Evolutionary conservation across 441 rosid genomes (phyloP).

Genomic region (Euphorbia celastroides): DNA sequence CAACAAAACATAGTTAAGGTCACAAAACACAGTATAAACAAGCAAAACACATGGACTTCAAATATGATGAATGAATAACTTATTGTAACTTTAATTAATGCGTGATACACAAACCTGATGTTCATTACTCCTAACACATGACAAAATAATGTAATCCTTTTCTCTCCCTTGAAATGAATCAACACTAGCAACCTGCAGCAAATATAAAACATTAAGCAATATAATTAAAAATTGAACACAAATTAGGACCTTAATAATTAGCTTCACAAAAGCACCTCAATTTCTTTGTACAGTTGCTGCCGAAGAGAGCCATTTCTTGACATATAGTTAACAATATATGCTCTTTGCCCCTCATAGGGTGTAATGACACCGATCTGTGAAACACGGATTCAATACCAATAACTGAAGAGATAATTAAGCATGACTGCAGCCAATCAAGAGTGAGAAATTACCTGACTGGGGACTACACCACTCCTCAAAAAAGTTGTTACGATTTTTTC

Average conservation of each 20-base stretch:
- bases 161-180: constrained; percentile 99
- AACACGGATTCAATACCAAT: constrained; percentile 10
- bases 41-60: not conserved
- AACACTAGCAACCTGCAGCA: constrained; percentile 91
- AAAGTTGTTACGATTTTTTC: constrained; percentile 98
- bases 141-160: constrained; percentile 95
- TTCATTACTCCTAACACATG: constrained; percentile 98
- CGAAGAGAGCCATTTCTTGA: constrained; percentile 95
- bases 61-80: too few relatives aligned
- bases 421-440: not conserved
- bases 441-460: constrained; percentile 59
- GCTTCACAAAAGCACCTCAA: constrained; percentile 61
- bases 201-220: constrained; percentile 11
- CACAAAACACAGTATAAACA: too few relatives aligned
- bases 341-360: constrained; percentile 98
- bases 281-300: constrained; percentile 98
- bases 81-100: not conserved
- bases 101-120: constrained; percentile 67
- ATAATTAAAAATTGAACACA: constrained; percentile 9
- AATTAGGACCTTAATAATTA: constrained; percentile 7
- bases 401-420: not conserved
- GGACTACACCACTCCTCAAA: constrained; percentile 95
- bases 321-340: constrained; percentile 98
- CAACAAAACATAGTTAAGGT: too few relatives aligned
- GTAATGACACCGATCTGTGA: constrained; percentile 96